A percentile compares a stretch with the other conserved stretches of the same genome.
Evolutionary conservation across 2,329 filamentous ascomycete species (phyloP).

Genomic region (Rhynchosporium graminicola): DNA sequence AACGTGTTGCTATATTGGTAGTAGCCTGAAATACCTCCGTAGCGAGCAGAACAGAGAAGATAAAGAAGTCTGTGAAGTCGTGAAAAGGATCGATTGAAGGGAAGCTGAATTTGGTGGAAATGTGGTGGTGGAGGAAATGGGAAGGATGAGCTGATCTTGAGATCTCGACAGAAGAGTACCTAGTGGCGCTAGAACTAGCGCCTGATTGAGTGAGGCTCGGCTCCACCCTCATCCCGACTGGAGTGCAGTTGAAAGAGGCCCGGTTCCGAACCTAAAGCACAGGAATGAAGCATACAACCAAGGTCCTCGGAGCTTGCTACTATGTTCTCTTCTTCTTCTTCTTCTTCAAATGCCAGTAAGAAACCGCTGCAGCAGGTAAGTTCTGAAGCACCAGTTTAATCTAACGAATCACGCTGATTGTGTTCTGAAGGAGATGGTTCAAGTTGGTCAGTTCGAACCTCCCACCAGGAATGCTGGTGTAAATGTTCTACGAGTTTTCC

Average conservation of each 20-base stretch:
- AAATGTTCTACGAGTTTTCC: slow-evolving; percentile 6
- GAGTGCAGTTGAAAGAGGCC: neutral
- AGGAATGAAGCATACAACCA: slow-evolving; percentile 23
- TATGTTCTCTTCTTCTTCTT: slow-evolving; percentile 59
- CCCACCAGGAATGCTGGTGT: slow-evolving; percentile 19
- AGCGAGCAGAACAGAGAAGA: neutral
- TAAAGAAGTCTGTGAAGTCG: neutral
- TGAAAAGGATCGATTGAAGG: neutral
- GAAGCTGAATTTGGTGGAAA: neutral
- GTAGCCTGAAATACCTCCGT: neutral
- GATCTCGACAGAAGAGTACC: neutral
- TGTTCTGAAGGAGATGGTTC: slow-evolving; percentile 88
- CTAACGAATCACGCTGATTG: slow-evolving; percentile 27
- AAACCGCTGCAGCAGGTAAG: slow-evolving; percentile 72
- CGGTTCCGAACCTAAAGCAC: neutral
- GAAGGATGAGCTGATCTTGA: neutral
- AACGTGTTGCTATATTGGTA: neutral
- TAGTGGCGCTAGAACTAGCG: neutral
- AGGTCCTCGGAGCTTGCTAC: slow-evolving; percentile 24
- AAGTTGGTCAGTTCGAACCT: slow-evolving; percentile 80
- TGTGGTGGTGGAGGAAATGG: neutral
- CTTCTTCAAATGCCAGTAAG: slow-evolving; percentile 58
- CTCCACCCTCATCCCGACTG: neutral
- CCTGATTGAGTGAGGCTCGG: neutral
- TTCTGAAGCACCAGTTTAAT: slow-evolving; percentile 27